Base-by-base conservation (phyloP, 2,329 filamentous ascomycete species). In the Massarina eburnea region DNA sequence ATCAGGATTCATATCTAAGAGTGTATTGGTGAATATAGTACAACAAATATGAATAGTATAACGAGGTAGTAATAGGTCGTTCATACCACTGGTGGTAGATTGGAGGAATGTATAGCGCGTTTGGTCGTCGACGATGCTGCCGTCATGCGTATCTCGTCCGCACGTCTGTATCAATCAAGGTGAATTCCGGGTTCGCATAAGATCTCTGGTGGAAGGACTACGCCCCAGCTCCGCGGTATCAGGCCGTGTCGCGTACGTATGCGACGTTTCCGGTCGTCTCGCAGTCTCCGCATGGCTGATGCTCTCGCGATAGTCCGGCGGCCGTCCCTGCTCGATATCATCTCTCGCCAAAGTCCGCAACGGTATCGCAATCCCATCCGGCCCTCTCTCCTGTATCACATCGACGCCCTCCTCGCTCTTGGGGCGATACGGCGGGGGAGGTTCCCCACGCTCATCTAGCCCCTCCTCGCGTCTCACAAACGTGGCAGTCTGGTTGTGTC, bases 381-480 rank as follows among this genome's bases (percentile, higher is more conserved):
- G 39, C 21, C 14, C 32, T 38, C n/a, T 52, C 45, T 17, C n/a
- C n/a, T 46, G 46, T n/a, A 27, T 42, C n/a, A 47, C 45, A 46
- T 45, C 17, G 8, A 49, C 48, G 35, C 57, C 38, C 46, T 44
- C 55, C 12, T 64, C 57, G 19, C 48, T 52, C 48, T 69, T 71
- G 0, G 45, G 71, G 55, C 57, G 72, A 61, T 87, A 87, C 0
- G 83, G 81, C 38, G 84, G 84, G 39, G 84, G 84, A 8, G 83
- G 81, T 62, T 86, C 82, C 21, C 83, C 84, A 34, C 77, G 66
- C 68, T 85, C 83, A 59, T 86, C 78, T 45, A 86, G 65, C 0
- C 84, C 84, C 52, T 86, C 83, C 36, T 77, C 73, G 10, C 56
- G 57, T 22, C 61, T 56, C 8, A 56, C 22, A 17, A 58, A 39